Percentiles rank a stretch among this genome's conserved stretches.
Conservation (phyloP, 768 basidiomycete genomes). For the Zangia roseola region DNA sequence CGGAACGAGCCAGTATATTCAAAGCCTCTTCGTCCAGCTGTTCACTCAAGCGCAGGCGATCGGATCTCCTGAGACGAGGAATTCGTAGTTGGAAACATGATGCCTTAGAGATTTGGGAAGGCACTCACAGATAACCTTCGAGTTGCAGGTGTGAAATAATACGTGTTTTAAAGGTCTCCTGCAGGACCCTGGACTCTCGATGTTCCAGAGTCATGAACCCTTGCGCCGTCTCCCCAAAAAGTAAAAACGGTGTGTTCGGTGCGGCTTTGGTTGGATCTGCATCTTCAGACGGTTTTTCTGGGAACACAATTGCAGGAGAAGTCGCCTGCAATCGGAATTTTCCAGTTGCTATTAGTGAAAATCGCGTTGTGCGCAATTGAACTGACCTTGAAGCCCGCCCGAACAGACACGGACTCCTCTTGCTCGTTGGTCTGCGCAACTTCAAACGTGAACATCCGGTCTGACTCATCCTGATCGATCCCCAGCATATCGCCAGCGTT, state of each 20-base stretch:
- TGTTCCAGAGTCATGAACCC: conserved; percentile 39
- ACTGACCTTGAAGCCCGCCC: conserved; percentile 47
- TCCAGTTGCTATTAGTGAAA: neutral
- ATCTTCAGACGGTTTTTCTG: conserved; percentile 7
- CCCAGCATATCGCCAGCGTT: conserved; percentile 27
- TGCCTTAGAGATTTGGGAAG: neutral
- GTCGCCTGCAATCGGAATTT: neutral
- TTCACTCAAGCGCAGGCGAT: conserved; percentile 24
- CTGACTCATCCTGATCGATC: conserved; percentile 40
- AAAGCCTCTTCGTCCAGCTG: conserved; percentile 27
- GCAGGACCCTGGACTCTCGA: conserved; percentile 6
- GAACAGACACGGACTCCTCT: conserved; percentile 46
- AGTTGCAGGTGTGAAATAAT: conserved; percentile 13
- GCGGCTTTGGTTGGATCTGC: conserved; percentile 1
- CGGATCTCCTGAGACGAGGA: conserved; percentile 14
- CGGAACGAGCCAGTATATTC: conserved; percentile 25
- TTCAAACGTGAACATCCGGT: conserved; percentile 52
- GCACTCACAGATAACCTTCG: conserved; percentile 18
- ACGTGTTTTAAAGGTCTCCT: neutral
- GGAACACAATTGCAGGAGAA: conserved; percentile 13
- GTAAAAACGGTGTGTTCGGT: conserved; percentile 26
- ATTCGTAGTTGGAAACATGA: neutral
- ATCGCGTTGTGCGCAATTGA: no score
- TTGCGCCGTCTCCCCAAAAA: conserved; percentile 41
- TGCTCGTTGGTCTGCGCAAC: conserved; percentile 55